phyloP scores from a whole-genome alignment of 495 filamentous ascomycete species.

The Chaetomium fimeti region DNA sequence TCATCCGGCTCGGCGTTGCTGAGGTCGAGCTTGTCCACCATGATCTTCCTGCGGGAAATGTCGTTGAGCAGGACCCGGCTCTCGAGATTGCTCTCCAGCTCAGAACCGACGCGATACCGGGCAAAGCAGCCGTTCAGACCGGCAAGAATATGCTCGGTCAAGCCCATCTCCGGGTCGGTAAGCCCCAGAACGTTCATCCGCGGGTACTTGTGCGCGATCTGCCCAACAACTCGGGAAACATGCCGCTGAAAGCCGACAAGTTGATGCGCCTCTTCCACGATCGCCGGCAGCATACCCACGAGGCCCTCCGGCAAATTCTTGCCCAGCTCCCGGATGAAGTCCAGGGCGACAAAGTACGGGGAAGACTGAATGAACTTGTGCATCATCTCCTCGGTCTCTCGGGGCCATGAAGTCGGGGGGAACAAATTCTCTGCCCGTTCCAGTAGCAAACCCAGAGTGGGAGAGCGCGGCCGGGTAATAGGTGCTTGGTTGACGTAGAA shows the following conservation, averaged over 20 bases:
- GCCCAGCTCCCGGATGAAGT: constrained; percentile 32
- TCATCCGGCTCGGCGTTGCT: constrained; percentile 2
- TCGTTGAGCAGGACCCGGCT: constrained; percentile 15
- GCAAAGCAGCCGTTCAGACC: constrained; percentile 38
- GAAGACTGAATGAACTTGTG: constrained; percentile 37
- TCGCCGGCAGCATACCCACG: constrained; percentile 22
- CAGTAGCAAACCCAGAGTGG: neutral
- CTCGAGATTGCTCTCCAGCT: constrained; percentile 24
- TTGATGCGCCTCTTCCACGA: constrained; percentile 36
- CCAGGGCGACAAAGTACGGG: constrained; percentile 33
- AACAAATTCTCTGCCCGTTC: neutral
- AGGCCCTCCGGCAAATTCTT: constrained; percentile 33
- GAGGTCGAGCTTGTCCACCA: constrained; percentile 32
- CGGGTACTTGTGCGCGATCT: constrained; percentile 46
- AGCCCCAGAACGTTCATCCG: constrained; percentile 45
- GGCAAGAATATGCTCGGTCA: constrained; percentile 35
- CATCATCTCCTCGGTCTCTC: constrained; percentile 37
- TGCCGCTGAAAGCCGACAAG: constrained; percentile 36
- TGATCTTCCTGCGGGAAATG: constrained; percentile 25
- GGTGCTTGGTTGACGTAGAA: constrained; percentile 27
- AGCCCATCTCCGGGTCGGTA: constrained; percentile 30
- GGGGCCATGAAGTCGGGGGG: constrained; percentile 25
- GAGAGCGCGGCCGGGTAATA: neutral
- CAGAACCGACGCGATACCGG: constrained; percentile 33
- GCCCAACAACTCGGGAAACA: constrained; percentile 38